These are phyloP conservation scores for Cucurbita ficifolia DNA, from an alignment of 306 rosid genomes.

Conservation along the genomic window DNA sequence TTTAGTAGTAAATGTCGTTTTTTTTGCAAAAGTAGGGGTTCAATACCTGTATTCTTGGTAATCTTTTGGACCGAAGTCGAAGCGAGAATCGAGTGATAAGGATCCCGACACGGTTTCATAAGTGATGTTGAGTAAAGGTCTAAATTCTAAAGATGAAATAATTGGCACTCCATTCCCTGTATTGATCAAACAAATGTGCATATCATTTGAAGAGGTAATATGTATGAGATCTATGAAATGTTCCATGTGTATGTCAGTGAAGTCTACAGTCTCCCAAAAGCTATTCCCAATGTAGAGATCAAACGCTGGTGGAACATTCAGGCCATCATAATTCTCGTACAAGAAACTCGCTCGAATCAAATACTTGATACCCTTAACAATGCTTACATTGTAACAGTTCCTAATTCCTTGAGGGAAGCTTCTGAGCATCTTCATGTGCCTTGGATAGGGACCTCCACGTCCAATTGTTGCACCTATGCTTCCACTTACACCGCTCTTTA, in stretches of 20 bases:
- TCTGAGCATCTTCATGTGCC: no score
- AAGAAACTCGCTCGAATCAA: no score
- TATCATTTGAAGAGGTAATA: background rate
- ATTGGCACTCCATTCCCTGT: slow-evolving; percentile 7
- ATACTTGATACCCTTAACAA: no score
- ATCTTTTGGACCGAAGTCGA: background rate
- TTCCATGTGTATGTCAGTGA: background rate
- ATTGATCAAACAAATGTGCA: slow-evolving; percentile 3
- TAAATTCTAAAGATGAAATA: slow-evolving; percentile 5
- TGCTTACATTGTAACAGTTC: no score
- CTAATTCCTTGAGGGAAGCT: no score
- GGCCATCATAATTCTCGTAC: no score
- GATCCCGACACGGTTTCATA: background rate
- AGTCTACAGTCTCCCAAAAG: background rate
- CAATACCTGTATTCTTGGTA: background rate
- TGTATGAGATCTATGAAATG: background rate
- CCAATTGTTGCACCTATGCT: background rate
- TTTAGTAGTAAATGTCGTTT: background rate
- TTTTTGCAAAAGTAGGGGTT: background rate
- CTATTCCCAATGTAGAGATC: no score
- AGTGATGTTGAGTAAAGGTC: background rate
- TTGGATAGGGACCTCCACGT: background rate
- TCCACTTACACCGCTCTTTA: background rate
- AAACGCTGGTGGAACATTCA: no score
- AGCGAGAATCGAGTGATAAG: background rate